These are phyloP conservation scores for Paecilomyces dactylethromorphus DNA, from an alignment of 2,329 filamentous ascomycete genomes.

Conservation along the genomic window DNA sequence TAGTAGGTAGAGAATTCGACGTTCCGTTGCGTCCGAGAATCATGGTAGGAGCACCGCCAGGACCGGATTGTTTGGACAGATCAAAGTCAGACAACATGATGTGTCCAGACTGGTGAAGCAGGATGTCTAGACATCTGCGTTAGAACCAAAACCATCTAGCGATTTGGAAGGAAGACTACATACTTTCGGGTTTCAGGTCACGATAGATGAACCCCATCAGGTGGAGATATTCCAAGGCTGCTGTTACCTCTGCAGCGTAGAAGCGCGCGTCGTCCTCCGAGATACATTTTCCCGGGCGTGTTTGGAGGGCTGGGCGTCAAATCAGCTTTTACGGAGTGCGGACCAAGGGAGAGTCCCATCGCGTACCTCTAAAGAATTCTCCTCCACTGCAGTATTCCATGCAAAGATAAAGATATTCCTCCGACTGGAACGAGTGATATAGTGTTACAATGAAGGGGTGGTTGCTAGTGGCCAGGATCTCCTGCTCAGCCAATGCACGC, in stretches of 20 bases:
- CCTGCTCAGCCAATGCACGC: conserved; percentile 91
- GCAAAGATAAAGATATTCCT: conserved; percentile 97
- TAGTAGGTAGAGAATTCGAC: conserved; percentile 84
- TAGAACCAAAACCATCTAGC: conserved; percentile 2
- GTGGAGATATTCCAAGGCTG: conserved; percentile 91
- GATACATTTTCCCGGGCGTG: conserved; percentile 92
- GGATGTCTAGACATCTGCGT: conserved; percentile 66
- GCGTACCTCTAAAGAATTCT: conserved; percentile 77
- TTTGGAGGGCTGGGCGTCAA: conserved; percentile 66
- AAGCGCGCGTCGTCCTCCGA: conserved; percentile 95
- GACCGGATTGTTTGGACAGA: conserved; percentile 93
- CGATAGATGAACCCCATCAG: conserved; percentile 99
- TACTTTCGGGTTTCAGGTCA: conserved; percentile 94
- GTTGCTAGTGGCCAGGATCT: conserved; percentile 96
- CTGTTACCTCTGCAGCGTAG: conserved; percentile 95
- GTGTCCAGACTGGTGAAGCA: conserved; percentile 97
- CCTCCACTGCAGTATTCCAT: conserved; percentile 99
- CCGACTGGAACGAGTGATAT: conserved; percentile 98
- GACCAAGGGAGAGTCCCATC: background rate
- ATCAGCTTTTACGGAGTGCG: conserved; percentile 7
- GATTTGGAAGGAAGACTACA: conserved; percentile 28
- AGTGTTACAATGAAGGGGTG: conserved; percentile 98
- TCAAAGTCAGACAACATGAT: conserved; percentile 99
- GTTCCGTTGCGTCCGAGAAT: conserved; percentile 86
- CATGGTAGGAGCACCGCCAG: conserved; percentile 95